Base-by-base conservation (phyloP, 495 filamentous ascomycete genomes). In the Daldinia caldariorum region DNA sequence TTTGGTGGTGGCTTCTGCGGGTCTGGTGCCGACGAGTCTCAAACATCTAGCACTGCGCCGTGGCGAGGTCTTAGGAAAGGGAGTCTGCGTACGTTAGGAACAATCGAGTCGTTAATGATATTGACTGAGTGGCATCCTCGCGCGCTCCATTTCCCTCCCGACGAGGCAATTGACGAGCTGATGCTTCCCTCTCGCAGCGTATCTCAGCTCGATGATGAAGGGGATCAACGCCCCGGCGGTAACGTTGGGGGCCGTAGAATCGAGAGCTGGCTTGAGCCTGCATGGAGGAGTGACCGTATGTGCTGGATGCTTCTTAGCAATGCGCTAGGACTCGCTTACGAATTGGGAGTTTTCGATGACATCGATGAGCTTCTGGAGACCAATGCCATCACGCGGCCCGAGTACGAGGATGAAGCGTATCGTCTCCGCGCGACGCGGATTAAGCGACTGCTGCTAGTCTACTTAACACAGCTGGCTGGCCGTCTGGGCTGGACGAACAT, bases 301-400 rank as follows among this genome's bases (percentile, higher is more conserved):
- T 97, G 92, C 70, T 97, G 95, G 96, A 98, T 97, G 92, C 78
- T 99, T 13, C 85, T 99, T 51, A 95, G 93, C 63, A 95, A 92
- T 34, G 93, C 93, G 5, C 89, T 95, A 81, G 89, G 93, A 2
- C 82, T 99, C 39, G 92, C 94, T 0, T 96, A 95, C 63, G 95
- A 99, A 78, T 86, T 99, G 16, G 95, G 95, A 14, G 92, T 99
- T 3, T 99, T 98, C 63, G 95, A 97, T 66, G 87, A 92, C 47
- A 90, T 91, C 62, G 91, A 89, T 55, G 89, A 89, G 63, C 74
- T 86, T 35, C 76, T 85, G 35, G 80, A 81, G 37, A 70, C 81
- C 1, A 82, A 81, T n/a, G 83, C 82, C 60, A 87, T 85, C 68
- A 83, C 83, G 1, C 79, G 87, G 39, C 85, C 87, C 4, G 85